A percentile compares a stretch with the other conserved stretches of the same genome.
These are phyloP conservation scores for Glomus cerebriforme DNA, from an alignment of 192 early-diverging fungal species.

Conservation along the genomic window DNA sequence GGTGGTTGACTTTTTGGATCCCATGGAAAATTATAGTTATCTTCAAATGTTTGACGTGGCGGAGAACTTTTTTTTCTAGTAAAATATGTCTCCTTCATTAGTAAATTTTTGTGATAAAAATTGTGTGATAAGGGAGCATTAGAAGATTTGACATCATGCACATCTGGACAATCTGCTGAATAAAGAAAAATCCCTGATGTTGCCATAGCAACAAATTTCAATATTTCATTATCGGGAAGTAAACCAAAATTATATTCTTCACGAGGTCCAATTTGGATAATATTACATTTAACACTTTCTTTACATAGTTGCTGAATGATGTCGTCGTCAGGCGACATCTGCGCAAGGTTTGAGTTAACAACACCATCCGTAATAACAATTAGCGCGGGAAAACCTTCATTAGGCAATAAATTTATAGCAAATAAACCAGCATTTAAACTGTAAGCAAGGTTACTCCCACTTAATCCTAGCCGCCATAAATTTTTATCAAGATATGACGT, in stretches of 20 bases:
- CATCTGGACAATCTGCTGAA: conserved; percentile 61
- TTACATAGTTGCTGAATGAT: conserved; percentile 62
- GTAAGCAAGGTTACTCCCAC: conserved; percentile 58
- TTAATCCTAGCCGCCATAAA: conserved; percentile 59
- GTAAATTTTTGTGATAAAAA: conserved; percentile 52
- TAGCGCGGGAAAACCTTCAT: conserved; percentile 50
- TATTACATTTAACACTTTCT: conserved; percentile 63
- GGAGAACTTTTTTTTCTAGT: conserved; percentile 39
- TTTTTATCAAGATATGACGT: conserved; percentile 37
- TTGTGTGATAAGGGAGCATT: conserved; percentile 31
- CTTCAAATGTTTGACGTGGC: conserved; percentile 34
- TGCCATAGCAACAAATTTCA: conserved; percentile 67
- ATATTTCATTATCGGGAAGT: conserved; percentile 74
- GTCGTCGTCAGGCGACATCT: conserved; percentile 47
- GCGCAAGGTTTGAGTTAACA: conserved; percentile 68
- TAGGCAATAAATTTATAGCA: conserved; percentile 48
- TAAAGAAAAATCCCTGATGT: conserved; percentile 72
- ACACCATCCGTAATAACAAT: conserved; percentile 75
- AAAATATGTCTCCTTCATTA: conserved; percentile 49
- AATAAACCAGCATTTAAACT: conserved; percentile 60
- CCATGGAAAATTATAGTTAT: conserved; percentile 67
- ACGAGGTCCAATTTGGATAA: conserved; percentile 73
- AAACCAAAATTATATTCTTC: conserved; percentile 73
- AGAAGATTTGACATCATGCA: conserved; percentile 9
- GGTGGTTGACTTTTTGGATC: conserved; percentile 60